Conservation (phyloP, 2,329 filamentous ascomycete genomes). For the Didymella pinodella region DNA sequence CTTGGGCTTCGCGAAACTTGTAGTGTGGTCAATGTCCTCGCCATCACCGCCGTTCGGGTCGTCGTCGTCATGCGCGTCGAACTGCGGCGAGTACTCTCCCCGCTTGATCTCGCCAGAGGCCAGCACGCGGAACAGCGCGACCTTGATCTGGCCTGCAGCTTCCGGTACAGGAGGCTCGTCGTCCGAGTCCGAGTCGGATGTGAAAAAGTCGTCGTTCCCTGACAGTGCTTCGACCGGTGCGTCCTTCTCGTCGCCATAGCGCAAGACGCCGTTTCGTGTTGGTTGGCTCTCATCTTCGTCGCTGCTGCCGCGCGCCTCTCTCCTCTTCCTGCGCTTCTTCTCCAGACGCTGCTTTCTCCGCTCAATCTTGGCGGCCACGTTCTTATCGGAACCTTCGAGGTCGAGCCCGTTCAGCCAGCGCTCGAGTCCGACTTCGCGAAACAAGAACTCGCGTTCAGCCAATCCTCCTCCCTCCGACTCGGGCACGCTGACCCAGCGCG, state of each 20-base stretch:
- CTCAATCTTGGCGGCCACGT: constrained; percentile 82
- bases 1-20: constrained; percentile 96
- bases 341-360: constrained; percentile 73
- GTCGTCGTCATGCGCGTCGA: constrained; percentile 95
- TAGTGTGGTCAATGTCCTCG: constrained; percentile 94
- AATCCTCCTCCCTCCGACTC: constrained; percentile 90
- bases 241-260: constrained; percentile 80
- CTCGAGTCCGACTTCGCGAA: constrained; percentile 94
- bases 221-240: constrained; percentile 77
- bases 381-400: constrained; percentile 77
- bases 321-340: constrained; percentile 81
- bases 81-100: constrained; percentile 97
- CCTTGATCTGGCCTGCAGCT: constrained; percentile 96
- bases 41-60: constrained; percentile 70
- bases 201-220: constrained; percentile 70
- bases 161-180: constrained; percentile 89
- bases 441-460: constrained; percentile 95
- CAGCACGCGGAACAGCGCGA: constrained; percentile 92
- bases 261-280: constrained; percentile 67
- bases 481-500: constrained; percentile 94
- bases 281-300: constrained; percentile 55
- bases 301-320: constrained; percentile 62
- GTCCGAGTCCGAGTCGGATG: constrained; percentile 73
- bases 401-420: constrained; percentile 96
- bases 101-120: constrained; percentile 97